Percentiles rank a stretch among this genome's conserved stretches.
Conservation (phyloP, 257 asterid genomes). For the Petunia axillaris region DNA sequence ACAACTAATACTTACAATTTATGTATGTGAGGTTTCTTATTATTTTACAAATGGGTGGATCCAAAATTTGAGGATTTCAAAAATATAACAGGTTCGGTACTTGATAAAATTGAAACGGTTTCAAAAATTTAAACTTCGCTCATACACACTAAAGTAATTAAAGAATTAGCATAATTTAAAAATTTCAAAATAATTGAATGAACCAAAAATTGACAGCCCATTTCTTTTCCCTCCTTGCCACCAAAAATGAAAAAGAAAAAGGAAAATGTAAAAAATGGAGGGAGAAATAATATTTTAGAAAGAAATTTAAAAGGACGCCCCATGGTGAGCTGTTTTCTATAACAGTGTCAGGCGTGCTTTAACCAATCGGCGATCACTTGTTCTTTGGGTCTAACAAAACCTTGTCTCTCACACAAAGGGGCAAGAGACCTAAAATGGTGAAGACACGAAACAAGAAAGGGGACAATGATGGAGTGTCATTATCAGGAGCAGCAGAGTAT, state of each 20-base stretch:
- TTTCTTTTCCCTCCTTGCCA: neutral
- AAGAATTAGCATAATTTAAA: no score
- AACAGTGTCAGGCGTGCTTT: neutral
- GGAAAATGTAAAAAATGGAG: neutral
- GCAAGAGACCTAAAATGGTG: constrained; percentile 7
- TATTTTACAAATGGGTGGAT: no score
- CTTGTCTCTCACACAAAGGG: neutral
- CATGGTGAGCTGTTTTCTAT: neutral
- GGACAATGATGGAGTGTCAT: constrained; percentile 22
- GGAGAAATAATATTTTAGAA: neutral
- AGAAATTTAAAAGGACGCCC: neutral
- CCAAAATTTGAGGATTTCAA: no score
- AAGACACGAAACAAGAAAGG: constrained; percentile 7
- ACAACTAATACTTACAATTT: no score
- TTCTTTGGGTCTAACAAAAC: neutral
- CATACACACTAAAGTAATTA: no score
- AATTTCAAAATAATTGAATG: no score
- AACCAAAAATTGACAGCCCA: no score
- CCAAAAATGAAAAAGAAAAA: neutral
- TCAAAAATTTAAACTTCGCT: no score
- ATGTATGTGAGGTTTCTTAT: no score
- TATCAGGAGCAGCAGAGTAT: constrained; percentile 35
- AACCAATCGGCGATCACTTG: neutral
- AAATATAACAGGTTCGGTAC: no score
- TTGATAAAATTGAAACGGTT: no score